A percentile compares a stretch with the other conserved stretches of the same genome.
Conservation (phyloP, 202 grass and related monocot species). For the Hordeum pubiflorum region DNA sequence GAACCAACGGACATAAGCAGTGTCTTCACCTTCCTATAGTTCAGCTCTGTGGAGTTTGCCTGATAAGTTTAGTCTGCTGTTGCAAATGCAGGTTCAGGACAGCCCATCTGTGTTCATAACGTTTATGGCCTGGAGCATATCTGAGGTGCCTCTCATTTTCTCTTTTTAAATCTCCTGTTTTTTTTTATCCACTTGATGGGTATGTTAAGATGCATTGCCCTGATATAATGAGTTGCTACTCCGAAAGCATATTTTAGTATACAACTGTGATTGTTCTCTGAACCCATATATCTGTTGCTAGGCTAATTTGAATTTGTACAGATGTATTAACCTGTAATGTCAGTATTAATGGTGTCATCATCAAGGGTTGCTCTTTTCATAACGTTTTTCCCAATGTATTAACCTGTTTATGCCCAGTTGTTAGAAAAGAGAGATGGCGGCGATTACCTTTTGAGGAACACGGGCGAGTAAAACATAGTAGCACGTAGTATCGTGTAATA, state of each 20-base stretch:
- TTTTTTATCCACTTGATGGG: neutral
- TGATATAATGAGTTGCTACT: neutral
- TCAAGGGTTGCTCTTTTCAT: neutral
- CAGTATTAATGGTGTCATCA: neutral
- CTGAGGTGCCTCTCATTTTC: too few relatives aligned
- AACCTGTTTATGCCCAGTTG: neutral
- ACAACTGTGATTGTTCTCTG: neutral
- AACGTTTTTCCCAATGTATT: neutral
- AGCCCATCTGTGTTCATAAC: constrained; percentile 74
- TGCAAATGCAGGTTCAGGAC: constrained; percentile 63
- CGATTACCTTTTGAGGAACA: neutral
- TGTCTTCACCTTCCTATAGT: neutral
- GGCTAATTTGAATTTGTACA: neutral
- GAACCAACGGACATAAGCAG: neutral
- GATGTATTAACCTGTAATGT: too few relatives aligned
- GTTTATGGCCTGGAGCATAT: constrained; percentile 76
- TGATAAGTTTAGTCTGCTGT: constrained; percentile 8
- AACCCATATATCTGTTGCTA: neutral
- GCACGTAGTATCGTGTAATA: neutral
- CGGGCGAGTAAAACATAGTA: neutral
- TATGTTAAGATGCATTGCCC: neutral
- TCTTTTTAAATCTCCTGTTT: too few relatives aligned
- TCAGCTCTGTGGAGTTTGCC: neutral
- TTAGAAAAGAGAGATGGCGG: neutral
- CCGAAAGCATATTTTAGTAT: neutral